Evolutionary conservation across 441 rosid genomes (phyloP), one percentile per base, ranked within the genome.

Genomic region (Omphalea diandra): DNA sequence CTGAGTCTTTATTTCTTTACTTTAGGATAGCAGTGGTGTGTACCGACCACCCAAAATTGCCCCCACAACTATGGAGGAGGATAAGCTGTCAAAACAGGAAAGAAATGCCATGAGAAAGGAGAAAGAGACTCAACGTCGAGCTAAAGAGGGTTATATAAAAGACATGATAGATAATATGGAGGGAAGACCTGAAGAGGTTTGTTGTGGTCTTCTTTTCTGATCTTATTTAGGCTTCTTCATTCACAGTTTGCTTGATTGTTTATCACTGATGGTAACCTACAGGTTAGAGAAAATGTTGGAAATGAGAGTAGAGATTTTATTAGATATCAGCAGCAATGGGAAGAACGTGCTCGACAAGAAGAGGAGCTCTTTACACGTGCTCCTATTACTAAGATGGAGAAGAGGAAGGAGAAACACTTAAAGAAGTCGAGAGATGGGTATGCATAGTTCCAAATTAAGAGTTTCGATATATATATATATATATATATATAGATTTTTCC

Each of bases 341-440:
- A 88, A 78, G 82, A 82, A 59, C 97, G 89, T 62, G 87, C 86
- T 20, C 49, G 55, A 62, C 83, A 62, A 75, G 97, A 94, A 79
- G 98, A 94, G 83, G 96, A 89, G 26, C 88, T 82, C 73, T 91
- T 93, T 72, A 75, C 73, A 41, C 87, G 94, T 24, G 96, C 86
- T 70, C 88, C 96, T 65, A 74, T 89, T 62, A 84, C 94, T 0
- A 91, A 79, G 83, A 70, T 70, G 78, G 94, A 93, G 79, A 93
- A 86, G 75, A 85, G 75, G 81, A 79, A 68, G 82, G 88, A 83
- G 73, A 93, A 89, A 77, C 84, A 82, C 79, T 79, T 89, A 71
- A 76, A 79, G 82, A 87, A 89, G 81, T 86, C 96, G 65, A 80
- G 88, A 81, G 86, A 82, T 74, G 98, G 98, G 96, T 93, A 87